Percentiles rank a stretch among this genome's conserved stretches.
phyloP scores from a whole-genome alignment of 768 basidiomycete genomes.

The Leccinum pellstonianum region DNA sequence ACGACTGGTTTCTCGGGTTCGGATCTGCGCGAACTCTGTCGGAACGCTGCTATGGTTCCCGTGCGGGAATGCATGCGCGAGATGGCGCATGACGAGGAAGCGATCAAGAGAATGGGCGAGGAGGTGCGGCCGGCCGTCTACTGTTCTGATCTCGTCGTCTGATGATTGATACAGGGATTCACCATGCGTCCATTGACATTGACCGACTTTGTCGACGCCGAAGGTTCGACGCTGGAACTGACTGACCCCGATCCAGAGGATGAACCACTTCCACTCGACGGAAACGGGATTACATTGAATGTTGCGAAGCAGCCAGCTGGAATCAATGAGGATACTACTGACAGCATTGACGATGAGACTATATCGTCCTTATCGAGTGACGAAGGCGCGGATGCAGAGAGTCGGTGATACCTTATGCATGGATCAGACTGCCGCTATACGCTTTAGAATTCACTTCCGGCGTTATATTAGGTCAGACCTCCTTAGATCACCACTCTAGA shows the following conservation, averaged over 20 bases:
- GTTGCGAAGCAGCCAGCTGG: conserved; percentile 7
- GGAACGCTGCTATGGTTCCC: conserved; percentile 92
- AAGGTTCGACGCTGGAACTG: conserved; percentile 31
- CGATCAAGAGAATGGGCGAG: conserved; percentile 43
- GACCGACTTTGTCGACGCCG: conserved; percentile 61
- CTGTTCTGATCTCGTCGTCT: background rate
- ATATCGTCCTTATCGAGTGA: background rate
- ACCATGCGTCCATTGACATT: conserved; percentile 69
- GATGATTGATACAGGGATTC: conserved; percentile 56
- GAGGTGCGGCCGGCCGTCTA: conserved; percentile 35
- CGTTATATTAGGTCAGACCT: conserved; percentile 8
- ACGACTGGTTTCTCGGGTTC: conserved; percentile 84
- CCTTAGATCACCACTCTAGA: conserved; percentile 5
- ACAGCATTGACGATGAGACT: background rate
- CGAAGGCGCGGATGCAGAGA: conserved; percentile 1
- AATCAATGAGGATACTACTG: background rate
- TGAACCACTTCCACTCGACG: conserved; percentile 19
- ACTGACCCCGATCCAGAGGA: conserved; percentile 29
- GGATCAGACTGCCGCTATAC: background rate
- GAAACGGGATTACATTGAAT: background rate
- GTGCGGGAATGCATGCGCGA: conserved; percentile 79
- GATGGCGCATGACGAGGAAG: conserved; percentile 44
- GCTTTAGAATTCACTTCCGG: conserved; percentile 10
- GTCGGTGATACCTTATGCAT: conserved; percentile 5
- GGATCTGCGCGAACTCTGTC: conserved; percentile 87